These are phyloP conservation scores for Leccinum aurantiacum DNA, from an alignment of 768 basidiomycete species.

Conservation along the genomic window DNA sequence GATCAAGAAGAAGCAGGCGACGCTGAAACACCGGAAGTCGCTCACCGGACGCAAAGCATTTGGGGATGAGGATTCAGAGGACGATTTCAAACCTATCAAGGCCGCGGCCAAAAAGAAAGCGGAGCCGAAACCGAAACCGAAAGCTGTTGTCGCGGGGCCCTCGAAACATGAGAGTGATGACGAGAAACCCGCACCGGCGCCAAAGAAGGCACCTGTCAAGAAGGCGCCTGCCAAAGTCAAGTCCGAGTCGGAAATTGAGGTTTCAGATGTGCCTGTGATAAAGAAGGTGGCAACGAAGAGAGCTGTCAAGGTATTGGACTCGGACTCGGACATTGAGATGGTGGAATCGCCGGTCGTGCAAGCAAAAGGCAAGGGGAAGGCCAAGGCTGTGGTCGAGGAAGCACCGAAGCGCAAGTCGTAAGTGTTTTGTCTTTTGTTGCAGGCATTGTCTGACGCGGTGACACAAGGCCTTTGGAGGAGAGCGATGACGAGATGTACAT, in stretches of 20 bases:
- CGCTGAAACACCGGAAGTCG: slow-evolving; percentile 55
- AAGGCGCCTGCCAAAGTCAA: slow-evolving; percentile 35
- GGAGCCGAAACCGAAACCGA: slow-evolving; percentile 29
- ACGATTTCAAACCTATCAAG: slow-evolving; percentile 56
- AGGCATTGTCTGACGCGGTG: slow-evolving; percentile 9
- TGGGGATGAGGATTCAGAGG: slow-evolving; percentile 44
- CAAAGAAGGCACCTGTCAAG: slow-evolving; percentile 34
- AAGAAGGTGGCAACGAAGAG: slow-evolving; percentile 24
- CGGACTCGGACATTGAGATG: slow-evolving; percentile 42
- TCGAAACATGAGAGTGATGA: slow-evolving; percentile 49
- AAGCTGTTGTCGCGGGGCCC: slow-evolving; percentile 35
- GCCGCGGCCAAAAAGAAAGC: slow-evolving; percentile 42
- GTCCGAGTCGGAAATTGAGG: slow-evolving; percentile 41
- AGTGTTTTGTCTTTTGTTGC: slow-evolving; percentile 14
- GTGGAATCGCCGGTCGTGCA: slow-evolving; percentile 21
- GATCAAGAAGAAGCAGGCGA: slow-evolving; percentile 57
- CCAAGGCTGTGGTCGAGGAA: slow-evolving; percentile 33
- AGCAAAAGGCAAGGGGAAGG: slow-evolving; percentile 47
- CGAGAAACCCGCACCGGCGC: slow-evolving; percentile 25
- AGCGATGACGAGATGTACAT: slow-evolving; percentile 39
- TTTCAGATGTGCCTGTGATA: slow-evolving; percentile 27
- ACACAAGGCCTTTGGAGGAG: slow-evolving; percentile 33
- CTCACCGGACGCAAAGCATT: slow-evolving; percentile 40
- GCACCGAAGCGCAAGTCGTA: slow-evolving; percentile 71
- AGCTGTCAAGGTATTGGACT: slow-evolving; percentile 27